phyloP scores from a whole-genome alignment of 2,329 filamentous ascomycete species.

The Cladorrhinum sp. region DNA sequence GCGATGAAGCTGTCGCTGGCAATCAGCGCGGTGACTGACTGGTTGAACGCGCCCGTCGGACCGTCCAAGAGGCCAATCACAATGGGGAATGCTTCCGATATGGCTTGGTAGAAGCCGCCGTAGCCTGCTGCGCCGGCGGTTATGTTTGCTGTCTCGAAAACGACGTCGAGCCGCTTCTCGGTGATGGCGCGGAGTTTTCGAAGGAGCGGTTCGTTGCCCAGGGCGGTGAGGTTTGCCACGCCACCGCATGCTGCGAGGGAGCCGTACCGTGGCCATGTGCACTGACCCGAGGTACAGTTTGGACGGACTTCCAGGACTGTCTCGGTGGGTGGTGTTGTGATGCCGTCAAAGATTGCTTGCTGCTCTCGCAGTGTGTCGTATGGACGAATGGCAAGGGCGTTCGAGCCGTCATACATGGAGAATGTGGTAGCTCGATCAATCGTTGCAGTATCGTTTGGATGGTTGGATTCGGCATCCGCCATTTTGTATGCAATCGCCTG shows the following conservation, averaged over 20 bases:
- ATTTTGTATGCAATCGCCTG: slow-evolving; percentile 19
- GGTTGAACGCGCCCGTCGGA: slow-evolving; percentile 21
- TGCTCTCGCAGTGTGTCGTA: slow-evolving; percentile 17
- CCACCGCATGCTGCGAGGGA: slow-evolving; percentile 24
- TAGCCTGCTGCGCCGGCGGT: slow-evolving; percentile 11
- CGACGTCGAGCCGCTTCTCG: slow-evolving; percentile 9
- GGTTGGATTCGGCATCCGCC: neutral
- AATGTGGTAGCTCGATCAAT: slow-evolving; percentile 16
- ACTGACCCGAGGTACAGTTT: slow-evolving; percentile 21
- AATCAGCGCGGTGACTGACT: slow-evolving; percentile 17
- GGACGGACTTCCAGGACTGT: slow-evolving; percentile 8
- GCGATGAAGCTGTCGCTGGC: slow-evolving; percentile 24
- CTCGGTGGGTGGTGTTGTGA: slow-evolving; percentile 12
- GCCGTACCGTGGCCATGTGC: slow-evolving; percentile 21
- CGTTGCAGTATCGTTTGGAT: slow-evolving; percentile 9
- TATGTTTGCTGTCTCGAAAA: slow-evolving; percentile 16
- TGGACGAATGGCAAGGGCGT: slow-evolving; percentile 7
- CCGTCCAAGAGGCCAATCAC: slow-evolving; percentile 14
- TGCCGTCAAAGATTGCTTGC: slow-evolving; percentile 14
- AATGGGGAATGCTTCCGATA: slow-evolving; percentile 18
- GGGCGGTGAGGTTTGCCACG: slow-evolving; percentile 21
- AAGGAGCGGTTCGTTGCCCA: slow-evolving; percentile 13
- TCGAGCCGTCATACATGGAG: slow-evolving; percentile 13
- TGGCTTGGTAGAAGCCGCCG: slow-evolving; percentile 1
- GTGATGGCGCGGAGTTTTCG: slow-evolving; percentile 11